A percentile compares a stretch with the other conserved stretches of the same genome.
phyloP scores from a whole-genome alignment of 192 early-diverging fungal genomes.

The Backusella liffmaniae region DNA sequence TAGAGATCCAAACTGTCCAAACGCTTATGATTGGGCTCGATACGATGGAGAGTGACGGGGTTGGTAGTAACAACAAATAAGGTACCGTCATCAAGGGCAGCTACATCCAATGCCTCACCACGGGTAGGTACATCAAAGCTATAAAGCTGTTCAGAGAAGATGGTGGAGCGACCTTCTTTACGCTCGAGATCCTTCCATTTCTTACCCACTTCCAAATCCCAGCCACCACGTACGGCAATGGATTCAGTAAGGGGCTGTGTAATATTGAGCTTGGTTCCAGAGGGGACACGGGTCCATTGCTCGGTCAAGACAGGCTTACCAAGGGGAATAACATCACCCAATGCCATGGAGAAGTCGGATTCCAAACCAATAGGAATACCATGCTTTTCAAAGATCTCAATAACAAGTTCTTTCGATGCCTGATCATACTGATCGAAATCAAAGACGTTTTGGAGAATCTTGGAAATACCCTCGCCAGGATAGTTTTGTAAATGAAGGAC shows the following conservation, averaged over 20 bases:
- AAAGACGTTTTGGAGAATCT: constrained; percentile 75
- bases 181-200: constrained; percentile 54
- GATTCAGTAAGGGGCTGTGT: constrained; percentile 15
- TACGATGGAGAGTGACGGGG: constrained; percentile 58
- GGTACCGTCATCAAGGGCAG: constrained; percentile 45
- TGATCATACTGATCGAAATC: constrained; percentile 79
- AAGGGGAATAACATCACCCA: constrained; percentile 50
- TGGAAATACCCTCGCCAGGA: constrained; percentile 66
- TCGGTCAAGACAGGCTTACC: constrained; percentile 53
- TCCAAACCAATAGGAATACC: constrained; percentile 70
- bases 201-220: constrained; percentile 49
- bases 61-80: constrained; percentile 61
- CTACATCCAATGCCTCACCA: constrained; percentile 64
- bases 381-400: constrained; percentile 71
- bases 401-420: constrained; percentile 65
- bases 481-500: constrained; percentile 74
- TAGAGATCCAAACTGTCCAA: constrained; percentile 60
- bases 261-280: constrained; percentile 6
- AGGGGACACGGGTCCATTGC: constrained; percentile 45
- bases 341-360: constrained; percentile 62
- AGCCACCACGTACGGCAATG: constrained; percentile 45
- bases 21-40: constrained; percentile 49
- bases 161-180: constrained; percentile 52
- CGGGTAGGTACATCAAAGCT: constrained; percentile 63
- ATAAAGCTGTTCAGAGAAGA: constrained; percentile 70